Conservation (phyloP, 2,329 filamentous ascomycete species). For the Verticillium longisporum region DNA sequence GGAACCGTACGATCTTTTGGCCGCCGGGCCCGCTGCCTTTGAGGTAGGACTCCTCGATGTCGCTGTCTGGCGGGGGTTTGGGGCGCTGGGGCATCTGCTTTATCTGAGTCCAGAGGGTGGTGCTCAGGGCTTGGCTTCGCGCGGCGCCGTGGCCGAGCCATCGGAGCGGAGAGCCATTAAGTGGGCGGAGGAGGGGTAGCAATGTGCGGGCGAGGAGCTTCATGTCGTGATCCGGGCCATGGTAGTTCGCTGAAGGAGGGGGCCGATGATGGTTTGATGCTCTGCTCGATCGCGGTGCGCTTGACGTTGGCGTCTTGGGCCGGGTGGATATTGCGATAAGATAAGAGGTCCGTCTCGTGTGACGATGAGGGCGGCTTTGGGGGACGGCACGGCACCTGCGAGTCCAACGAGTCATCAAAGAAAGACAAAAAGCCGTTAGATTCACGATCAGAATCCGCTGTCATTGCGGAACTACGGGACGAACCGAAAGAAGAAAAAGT, state of each 20-base stretch:
- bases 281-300: neutral
- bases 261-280: neutral
- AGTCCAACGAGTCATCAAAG: neutral
- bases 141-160: neutral
- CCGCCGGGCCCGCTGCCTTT: constrained; percentile 90
- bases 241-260: neutral
- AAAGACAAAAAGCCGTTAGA: neutral
- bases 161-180: neutral
- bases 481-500: neutral
- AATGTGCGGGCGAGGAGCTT: neutral
- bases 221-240: constrained; percentile 9
- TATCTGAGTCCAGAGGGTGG: constrained; percentile 17
- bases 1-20: constrained; percentile 72
- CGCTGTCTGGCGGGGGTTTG: constrained; percentile 63
- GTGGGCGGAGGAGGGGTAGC: neutral
- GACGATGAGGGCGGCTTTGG: neutral
- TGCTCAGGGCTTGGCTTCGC: constrained; percentile 20
- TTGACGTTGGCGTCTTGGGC: neutral
- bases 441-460: neutral
- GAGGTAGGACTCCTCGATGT: constrained; percentile 79
- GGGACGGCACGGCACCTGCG: too few relatives aligned
- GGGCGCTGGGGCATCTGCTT: constrained; percentile 72
- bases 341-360: neutral
- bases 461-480: neutral
- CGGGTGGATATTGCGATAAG: neutral